Evolutionary conservation across 495 filamentous ascomycete species (phyloP).

Genomic region (Tuber brumale): DNA sequence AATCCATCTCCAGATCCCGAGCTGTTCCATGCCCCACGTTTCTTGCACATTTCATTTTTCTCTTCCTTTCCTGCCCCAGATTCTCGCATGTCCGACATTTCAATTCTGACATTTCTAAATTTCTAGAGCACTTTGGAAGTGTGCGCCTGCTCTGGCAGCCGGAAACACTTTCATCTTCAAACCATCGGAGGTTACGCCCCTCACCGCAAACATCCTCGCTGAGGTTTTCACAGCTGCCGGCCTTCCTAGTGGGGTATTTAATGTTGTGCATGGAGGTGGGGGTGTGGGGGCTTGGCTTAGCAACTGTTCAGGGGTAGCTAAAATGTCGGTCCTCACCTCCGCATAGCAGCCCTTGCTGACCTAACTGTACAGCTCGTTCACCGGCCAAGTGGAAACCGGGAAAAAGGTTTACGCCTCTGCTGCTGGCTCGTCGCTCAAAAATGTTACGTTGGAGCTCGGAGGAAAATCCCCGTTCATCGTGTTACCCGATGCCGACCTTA

Average conservation of each 20-base stretch:
- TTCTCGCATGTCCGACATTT: not conserved
- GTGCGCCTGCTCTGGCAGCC: constrained; percentile 70
- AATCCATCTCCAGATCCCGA: not conserved
- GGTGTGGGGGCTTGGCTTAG: constrained; percentile 65
- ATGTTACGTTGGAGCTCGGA: constrained; percentile 78
- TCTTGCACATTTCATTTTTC: not conserved
- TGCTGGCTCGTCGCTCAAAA: constrained; percentile 57
- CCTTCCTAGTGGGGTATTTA: constrained; percentile 72
- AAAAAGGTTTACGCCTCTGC: constrained; percentile 45
- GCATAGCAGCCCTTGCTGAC: not conserved
- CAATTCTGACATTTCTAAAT: not conserved
- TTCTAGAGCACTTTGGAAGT: constrained; percentile 69
- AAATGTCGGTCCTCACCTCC: constrained; percentile 57
- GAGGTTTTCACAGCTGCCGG: constrained; percentile 66
- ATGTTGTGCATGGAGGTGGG: constrained; percentile 67
- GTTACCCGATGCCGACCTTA: constrained; percentile 63
- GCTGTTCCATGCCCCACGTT: not conserved
- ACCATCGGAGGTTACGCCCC: constrained; percentile 70
- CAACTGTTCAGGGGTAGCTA: constrained; percentile 60
- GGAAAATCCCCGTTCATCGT: constrained; percentile 71
- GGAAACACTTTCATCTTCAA: constrained; percentile 88
- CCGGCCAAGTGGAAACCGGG: constrained; percentile 51
- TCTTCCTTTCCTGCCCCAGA: not conserved
- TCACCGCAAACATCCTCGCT: constrained; percentile 63
- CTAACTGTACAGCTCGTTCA: constrained; percentile 44